Percentiles rank a stretch among this genome's conserved stretches.
Conservation (phyloP, 192 early-diverging fungal species). For the Backusella mclennaniae region DNA sequence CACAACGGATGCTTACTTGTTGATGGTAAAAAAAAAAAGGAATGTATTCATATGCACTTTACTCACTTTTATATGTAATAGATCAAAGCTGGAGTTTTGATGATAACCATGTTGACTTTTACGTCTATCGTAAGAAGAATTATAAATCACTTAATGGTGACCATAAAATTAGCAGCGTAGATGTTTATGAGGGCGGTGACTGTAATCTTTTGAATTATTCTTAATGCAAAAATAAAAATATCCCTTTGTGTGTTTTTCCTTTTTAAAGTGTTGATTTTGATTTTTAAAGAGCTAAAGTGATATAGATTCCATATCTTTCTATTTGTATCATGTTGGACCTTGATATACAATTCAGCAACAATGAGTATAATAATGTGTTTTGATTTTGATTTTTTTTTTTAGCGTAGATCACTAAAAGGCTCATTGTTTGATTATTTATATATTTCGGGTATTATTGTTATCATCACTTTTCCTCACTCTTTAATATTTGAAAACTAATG, state of each 20-base stretch:
- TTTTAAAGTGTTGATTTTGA: too few species aligned
- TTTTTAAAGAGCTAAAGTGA: too few species aligned
- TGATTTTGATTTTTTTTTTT: too few species aligned
- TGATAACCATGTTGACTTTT: constrained; percentile 35
- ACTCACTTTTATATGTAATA: not conserved
- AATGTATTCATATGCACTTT: not conserved
- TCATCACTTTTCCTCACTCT: too few species aligned
- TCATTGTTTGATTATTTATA: too few species aligned
- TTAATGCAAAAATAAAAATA: constrained; percentile 45
- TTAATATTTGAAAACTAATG: not conserved
- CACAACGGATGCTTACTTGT: constrained; percentile 40
- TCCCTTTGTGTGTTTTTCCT: constrained; percentile 10
- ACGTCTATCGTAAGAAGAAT: constrained; percentile 19
- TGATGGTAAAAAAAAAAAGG: constrained; percentile 16
- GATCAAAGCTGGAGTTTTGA: constrained; percentile 38
- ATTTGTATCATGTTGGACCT: too few species aligned
- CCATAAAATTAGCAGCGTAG: constrained; percentile 28
- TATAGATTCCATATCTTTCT: too few species aligned
- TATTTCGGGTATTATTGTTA: too few species aligned
- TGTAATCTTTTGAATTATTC: constrained; percentile 31
- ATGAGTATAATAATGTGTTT: too few species aligned
- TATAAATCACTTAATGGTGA: constrained; percentile 28
- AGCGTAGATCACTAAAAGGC: too few species aligned
- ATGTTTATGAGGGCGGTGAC: constrained; percentile 38
- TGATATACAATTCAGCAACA: too few species aligned